These are phyloP conservation scores for Panaeolus cyanescens DNA, from an alignment of 768 basidiomycete species.

Conservation along the genomic window DNA sequence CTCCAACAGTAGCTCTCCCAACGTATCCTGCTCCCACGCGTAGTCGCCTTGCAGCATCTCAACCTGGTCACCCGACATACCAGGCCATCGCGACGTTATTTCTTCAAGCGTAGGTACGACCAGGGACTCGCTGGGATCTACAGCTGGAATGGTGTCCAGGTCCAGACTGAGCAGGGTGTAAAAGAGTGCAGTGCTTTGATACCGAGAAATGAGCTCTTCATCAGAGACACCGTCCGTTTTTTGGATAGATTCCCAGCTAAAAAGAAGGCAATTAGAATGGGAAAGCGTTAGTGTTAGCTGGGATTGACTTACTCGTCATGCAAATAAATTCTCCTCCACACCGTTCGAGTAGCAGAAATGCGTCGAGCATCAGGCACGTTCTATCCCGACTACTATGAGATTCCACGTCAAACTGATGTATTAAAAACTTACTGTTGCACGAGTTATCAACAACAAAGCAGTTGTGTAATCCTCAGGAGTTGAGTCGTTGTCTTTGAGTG, in stretches of 20 bases:
- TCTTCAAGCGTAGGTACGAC: slow-evolving; percentile 59
- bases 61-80: slow-evolving; percentile 66
- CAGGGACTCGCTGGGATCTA: slow-evolving; percentile 59
- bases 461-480: slow-evolving; percentile 66
- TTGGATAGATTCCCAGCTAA: slow-evolving; percentile 77
- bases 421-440: slow-evolving; percentile 44
- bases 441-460: slow-evolving; percentile 66
- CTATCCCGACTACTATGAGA: slow-evolving; percentile 32
- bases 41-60: slow-evolving; percentile 63
- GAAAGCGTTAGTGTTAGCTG: background rate
- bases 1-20: slow-evolving; percentile 60
- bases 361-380: slow-evolving; percentile 71
- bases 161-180: slow-evolving; percentile 53
- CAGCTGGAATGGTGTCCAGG: slow-evolving; percentile 49
- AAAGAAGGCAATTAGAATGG: slow-evolving; percentile 1
- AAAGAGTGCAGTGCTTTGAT: slow-evolving; percentile 76
- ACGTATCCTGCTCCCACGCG: slow-evolving; percentile 55
- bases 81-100: slow-evolving; percentile 73
- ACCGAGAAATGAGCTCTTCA: slow-evolving; percentile 69
- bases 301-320: slow-evolving; percentile 76
- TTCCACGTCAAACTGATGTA: background rate
- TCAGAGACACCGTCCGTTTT: slow-evolving; percentile 79
- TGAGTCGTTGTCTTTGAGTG: slow-evolving; percentile 76
- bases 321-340: slow-evolving; percentile 88
- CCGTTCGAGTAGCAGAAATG: slow-evolving; percentile 66